Evolutionary conservation across 768 basidiomycete genomes (phyloP), one percentile per base, ranked within the genome.

Genomic region (Obba rivulosa): DNA sequence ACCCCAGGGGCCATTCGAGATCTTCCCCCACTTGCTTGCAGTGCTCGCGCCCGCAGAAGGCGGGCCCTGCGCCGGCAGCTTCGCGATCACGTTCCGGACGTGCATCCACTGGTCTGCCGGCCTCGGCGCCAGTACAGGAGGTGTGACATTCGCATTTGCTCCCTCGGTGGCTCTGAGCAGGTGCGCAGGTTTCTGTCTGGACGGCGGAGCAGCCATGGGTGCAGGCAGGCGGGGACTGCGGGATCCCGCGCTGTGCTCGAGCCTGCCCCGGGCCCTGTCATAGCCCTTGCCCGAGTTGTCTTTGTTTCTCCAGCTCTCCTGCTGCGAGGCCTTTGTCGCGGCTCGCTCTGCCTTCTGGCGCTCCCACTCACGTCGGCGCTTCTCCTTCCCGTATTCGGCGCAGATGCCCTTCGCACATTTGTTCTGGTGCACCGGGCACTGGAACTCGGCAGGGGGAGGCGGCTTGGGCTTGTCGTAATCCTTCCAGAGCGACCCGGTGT

Each of bases 321-420:
- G n/a, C n/a, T n/a, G n/a, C n/a, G n/a, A n/a, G n/a, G n/a, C n/a
- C n/a, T n/a, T n/a, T n/a, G n/a, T n/a, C n/a, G n/a, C n/a, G n/a
- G n/a, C n/a, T n/a, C n/a, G n/a, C n/a, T n/a, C n/a, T n/a, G n/a
- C n/a, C n/a, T n/a, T n/a, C n/a, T n/a, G n/a, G n/a, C 45, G 45
- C 45, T 46, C 45, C 37, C 20, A 18, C 31, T 5, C 16, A 24
- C 47, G 2, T 34, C 20, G 24, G n/a, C 23, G 25, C 48, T 38
- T 49, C 17, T 41, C 42, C 21, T 40, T 35, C 28, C 40, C 65
- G 40, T 68, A 66, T 48, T 63, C 63, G 43, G 42, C 46, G 31
- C 69, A 70, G 39, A 70, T 70, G 45, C 69, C 66, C 51, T 66
- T 67, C 49, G 56, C 66, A 56, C 69, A 70, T 13, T 69, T 58